Evolutionary conservation across 805 yeast genomes (phyloP).

Genomic region (Ogataea nitratoaversa): DNA sequence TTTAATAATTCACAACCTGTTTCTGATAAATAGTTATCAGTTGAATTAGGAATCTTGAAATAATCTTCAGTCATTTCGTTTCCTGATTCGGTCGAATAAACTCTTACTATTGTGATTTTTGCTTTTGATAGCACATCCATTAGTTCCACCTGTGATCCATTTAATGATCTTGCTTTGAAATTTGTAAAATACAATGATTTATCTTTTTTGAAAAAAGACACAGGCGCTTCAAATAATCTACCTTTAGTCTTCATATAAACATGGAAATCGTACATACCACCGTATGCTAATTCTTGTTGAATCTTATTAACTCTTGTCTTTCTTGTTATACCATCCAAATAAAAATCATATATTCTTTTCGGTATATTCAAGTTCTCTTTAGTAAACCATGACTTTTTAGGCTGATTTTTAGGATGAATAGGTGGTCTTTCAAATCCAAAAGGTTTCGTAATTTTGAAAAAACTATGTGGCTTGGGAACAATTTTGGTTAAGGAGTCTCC

Average conservation of each 20-base stretch:
- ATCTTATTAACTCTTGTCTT: slow-evolving; percentile 33
- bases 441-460: slow-evolving; percentile 30
- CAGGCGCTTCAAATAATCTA: slow-evolving; percentile 78
- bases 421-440: slow-evolving; percentile 30
- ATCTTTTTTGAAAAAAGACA: slow-evolving; percentile 68
- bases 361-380: slow-evolving; percentile 27
- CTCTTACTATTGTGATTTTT: slow-evolving; percentile 59
- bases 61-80: slow-evolving; percentile 60
- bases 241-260: slow-evolving; percentile 73
- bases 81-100: slow-evolving; percentile 68
- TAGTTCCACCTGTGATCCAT: slow-evolving; percentile 30
- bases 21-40: slow-evolving; percentile 35
- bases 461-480: slow-evolving; percentile 31
- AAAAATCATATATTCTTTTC: slow-evolving; percentile 30
- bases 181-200: slow-evolving; percentile 82
- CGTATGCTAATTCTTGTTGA: slow-evolving; percentile 59
- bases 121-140: slow-evolving; percentile 38
- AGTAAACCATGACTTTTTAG: slow-evolving; percentile 21
- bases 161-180: slow-evolving; percentile 52
- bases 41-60: slow-evolving; percentile 43
- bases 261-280: slow-evolving; percentile 64
- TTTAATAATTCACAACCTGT: slow-evolving; percentile 39
- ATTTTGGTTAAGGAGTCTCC: slow-evolving; percentile 29
- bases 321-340: slow-evolving; percentile 34
- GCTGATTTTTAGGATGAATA: slow-evolving; percentile 16